Evolutionary conservation across 2,329 filamentous ascomycete species (phyloP).

Genomic region (Ophiognomonia clavigignenti-juglandacearum): DNA sequence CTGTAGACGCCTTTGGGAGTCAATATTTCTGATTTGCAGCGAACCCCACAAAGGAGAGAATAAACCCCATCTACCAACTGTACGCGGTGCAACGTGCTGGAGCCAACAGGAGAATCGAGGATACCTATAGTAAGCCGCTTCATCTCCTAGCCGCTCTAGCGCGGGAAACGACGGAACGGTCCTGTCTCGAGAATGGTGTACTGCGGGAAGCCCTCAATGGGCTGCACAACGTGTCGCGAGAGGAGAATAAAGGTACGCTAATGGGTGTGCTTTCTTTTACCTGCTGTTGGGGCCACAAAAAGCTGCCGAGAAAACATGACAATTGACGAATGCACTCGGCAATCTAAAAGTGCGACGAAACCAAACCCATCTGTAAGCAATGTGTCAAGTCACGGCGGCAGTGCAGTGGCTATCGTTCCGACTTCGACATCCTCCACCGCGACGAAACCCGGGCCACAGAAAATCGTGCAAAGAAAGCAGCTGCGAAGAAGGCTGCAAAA

Average conservation of each 20-base stretch:
- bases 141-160: too few species aligned
- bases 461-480: constrained; percentile 54
- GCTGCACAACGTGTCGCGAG: constrained; percentile 69
- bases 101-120: too few species aligned
- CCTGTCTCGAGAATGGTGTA: constrained; percentile 60
- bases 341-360: constrained; percentile 66
- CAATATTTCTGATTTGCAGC: too few species aligned
- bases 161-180: too few species aligned
- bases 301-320: constrained; percentile 15
- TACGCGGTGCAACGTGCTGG: too few species aligned
- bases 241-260: constrained; percentile 65
- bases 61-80: too few species aligned
- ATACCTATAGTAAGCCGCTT: too few species aligned
- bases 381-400: constrained; percentile 58
- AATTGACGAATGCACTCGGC: too few species aligned
- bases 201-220: constrained; percentile 60
- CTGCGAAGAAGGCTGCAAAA: constrained; percentile 38
- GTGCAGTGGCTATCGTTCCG: constrained; percentile 65
- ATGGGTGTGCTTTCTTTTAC: neutral
- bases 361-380: constrained; percentile 59
- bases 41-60: too few species aligned
- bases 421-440: constrained; percentile 67
- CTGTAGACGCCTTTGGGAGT: too few species aligned
- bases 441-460: constrained; percentile 68
- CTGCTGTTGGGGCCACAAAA: neutral